These are phyloP conservation scores for Malassezia japonica DNA, from an alignment of 1,284 basidiomycete genomes.

Conservation along the genomic window DNA sequence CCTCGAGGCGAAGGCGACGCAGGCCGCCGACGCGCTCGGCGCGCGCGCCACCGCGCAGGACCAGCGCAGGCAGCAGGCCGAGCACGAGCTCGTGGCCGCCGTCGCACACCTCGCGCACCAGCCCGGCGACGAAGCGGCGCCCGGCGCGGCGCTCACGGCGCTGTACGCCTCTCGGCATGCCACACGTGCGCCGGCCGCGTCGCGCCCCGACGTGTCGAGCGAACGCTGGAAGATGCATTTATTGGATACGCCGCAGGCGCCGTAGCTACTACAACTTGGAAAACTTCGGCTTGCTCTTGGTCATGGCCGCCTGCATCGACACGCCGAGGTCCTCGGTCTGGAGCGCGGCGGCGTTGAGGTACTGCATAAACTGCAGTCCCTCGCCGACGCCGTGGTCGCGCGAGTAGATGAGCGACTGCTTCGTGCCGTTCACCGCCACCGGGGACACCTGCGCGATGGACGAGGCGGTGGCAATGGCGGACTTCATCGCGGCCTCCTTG, in stretches of 20 bases:
- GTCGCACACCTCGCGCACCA: constrained; percentile 11
- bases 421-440: constrained; percentile 69
- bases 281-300: constrained; percentile 48
- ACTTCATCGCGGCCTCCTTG: constrained; percentile 53
- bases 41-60: constrained; percentile 2
- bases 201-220: neutral
- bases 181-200: neutral
- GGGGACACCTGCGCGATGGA: constrained; percentile 70
- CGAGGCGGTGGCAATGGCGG: constrained; percentile 60
- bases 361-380: constrained; percentile 66
- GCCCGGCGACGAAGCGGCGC: neutral
- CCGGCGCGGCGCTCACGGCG: constrained; percentile 5
- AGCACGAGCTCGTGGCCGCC: constrained; percentile 6
- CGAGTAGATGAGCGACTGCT: constrained; percentile 64
- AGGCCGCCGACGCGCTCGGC: constrained; percentile 19
- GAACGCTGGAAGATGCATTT: constrained; percentile 15
- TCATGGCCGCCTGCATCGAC: constrained; percentile 51
- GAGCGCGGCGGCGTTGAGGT: constrained; percentile 65
- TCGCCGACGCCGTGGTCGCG: constrained; percentile 69
- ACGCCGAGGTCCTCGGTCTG: constrained; percentile 58
- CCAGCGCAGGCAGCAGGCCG: constrained; percentile 5
- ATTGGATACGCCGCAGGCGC: neutral
- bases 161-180: constrained; percentile 3
- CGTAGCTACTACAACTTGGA: constrained; percentile 32
- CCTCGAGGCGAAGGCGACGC: constrained; percentile 21